phyloP scores from a whole-genome alignment of 2,329 filamentous ascomycete species.

The Aaosphaeria pasadenensis region DNA sequence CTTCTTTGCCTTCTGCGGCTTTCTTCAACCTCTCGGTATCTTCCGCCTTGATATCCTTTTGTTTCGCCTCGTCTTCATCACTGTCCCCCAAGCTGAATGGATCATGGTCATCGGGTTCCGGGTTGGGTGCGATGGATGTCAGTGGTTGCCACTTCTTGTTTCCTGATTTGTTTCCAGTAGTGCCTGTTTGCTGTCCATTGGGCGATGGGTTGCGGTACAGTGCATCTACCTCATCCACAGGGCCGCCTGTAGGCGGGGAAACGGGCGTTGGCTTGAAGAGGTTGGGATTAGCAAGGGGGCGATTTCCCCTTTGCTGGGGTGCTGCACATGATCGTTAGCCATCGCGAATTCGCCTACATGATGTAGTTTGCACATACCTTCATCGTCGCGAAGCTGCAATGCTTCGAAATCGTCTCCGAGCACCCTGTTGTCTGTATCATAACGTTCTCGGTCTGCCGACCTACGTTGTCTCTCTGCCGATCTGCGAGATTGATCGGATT shows the following conservation, averaged over 20 bases:
- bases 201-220: slow-evolving; percentile 58
- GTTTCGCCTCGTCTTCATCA: slow-evolving; percentile 79
- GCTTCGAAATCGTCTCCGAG: slow-evolving; percentile 83
- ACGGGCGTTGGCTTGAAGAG: slow-evolving; percentile 70
- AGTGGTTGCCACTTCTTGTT: slow-evolving; percentile 99
- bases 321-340: slow-evolving; percentile 56
- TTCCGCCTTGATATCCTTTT: slow-evolving; percentile 57
- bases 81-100: slow-evolving; percentile 96
- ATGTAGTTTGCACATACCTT: slow-evolving; percentile 40
- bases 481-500: slow-evolving; percentile 40
- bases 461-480: slow-evolving; percentile 48
- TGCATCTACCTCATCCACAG: slow-evolving; percentile 75
- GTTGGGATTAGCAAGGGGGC: slow-evolving; percentile 71
- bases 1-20: slow-evolving; percentile 40
- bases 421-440: slow-evolving; percentile 90
- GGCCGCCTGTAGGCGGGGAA: slow-evolving; percentile 53
- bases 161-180: slow-evolving; percentile 52
- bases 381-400: slow-evolving; percentile 61
- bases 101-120: slow-evolving; percentile 80
- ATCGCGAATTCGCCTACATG: slow-evolving; percentile 52
- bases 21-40: slow-evolving; percentile 51
- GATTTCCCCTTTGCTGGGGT: slow-evolving; percentile 54
- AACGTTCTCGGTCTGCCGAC: slow-evolving; percentile 85
- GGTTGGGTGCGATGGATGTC: slow-evolving; percentile 77
- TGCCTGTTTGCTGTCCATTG: slow-evolving; percentile 24